phyloP scores from a whole-genome alignment of 148 eudicot species.

The Arbutus unedo region DNA sequence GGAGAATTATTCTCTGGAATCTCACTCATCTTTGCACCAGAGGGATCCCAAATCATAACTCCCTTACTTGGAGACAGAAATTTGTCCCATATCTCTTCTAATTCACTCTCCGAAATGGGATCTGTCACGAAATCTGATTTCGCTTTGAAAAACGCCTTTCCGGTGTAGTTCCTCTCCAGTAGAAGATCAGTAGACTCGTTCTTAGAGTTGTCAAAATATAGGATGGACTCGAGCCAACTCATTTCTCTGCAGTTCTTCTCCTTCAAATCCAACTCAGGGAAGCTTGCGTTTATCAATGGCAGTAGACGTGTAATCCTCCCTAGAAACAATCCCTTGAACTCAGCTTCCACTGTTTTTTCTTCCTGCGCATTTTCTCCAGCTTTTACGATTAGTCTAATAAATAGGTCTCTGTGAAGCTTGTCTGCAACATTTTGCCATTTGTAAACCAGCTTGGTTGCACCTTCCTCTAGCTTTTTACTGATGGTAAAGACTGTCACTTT shows the following conservation, averaged over 20 bases:
- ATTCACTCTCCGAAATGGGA: neutral
- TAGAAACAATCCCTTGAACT: neutral
- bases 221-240: neutral
- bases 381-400: neutral
- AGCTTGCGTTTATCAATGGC: neutral
- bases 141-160: neutral
- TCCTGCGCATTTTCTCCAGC: neutral
- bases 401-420: neutral
- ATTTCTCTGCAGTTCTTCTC: neutral
- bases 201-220: neutral
- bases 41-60: neutral
- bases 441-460: constrained; percentile 5
- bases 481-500: neutral
- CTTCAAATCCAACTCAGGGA: constrained; percentile 6
- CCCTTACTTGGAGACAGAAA: neutral
- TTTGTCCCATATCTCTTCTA: neutral
- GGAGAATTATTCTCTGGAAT: neutral
- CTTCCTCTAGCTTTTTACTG: neutral
- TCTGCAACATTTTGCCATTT: constrained; percentile 2
- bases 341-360: neutral
- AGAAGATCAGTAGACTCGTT: neutral
- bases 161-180: neutral
- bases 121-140: constrained; percentile 1
- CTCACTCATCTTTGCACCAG: constrained; percentile 1
- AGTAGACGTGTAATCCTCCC: neutral